Percentiles rank a stretch among this genome's conserved stretches.
phyloP scores from a whole-genome alignment of 345 rosid species.

The Eucalyptus microcorys region DNA sequence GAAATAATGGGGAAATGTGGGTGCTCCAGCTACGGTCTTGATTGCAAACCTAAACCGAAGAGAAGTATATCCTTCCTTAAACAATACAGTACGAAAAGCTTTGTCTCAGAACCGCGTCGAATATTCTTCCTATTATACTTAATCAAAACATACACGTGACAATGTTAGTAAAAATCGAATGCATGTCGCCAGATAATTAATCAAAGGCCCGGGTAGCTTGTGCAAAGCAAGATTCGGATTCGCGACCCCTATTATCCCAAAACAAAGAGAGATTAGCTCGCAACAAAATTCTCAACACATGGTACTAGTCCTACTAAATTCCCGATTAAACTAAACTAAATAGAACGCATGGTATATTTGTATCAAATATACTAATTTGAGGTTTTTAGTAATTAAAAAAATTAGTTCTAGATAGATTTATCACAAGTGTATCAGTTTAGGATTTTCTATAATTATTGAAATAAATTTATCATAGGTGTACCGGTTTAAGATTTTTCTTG shows the following conservation, averaged over 20 bases:
- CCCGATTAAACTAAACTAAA: background rate
- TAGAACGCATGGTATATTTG: accelerated
- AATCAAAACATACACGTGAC: background rate
- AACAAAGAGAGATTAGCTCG: background rate
- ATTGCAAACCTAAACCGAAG: background rate
- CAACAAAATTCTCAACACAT: background rate
- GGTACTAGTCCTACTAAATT: background rate
- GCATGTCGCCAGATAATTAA: background rate
- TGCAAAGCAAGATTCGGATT: background rate
- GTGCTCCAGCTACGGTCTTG: background rate
- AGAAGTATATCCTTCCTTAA: background rate
- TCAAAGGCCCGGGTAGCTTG: background rate
- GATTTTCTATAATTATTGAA: accelerated
- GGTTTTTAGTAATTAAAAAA: too few relatives aligned
- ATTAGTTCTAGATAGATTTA: too few relatives aligned
- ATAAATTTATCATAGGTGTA: too few relatives aligned
- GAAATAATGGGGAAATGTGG: background rate
- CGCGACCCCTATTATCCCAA: background rate
- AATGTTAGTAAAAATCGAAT: background rate
- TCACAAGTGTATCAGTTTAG: accelerated
- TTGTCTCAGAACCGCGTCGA: background rate
- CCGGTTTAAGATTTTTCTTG: accelerated
- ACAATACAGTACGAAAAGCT: background rate
- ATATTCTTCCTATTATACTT: background rate
- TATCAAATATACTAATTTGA: accelerated